A percentile compares a stretch with the other conserved stretches of the same genome.
Evolutionary conservation across 208 protist species (phyloP).

Genomic region (Strigomonas galati): DNA sequence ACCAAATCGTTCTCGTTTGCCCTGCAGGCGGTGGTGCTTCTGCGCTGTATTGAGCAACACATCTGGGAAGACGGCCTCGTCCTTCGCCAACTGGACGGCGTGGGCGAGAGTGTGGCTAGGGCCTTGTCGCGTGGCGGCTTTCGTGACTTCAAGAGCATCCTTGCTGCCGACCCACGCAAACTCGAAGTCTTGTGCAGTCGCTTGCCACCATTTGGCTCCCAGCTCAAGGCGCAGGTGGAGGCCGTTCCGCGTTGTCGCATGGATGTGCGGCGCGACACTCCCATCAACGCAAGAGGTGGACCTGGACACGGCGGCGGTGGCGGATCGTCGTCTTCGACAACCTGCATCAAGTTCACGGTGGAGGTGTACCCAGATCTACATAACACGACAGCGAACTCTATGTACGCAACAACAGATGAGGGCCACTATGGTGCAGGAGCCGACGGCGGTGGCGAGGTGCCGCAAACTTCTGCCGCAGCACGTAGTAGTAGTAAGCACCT

Average conservation of each 20-base stretch:
- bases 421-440: no score
- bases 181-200: constrained; percentile 66
- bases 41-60: constrained; percentile 66
- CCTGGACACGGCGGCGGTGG: no score
- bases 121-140: constrained; percentile 46
- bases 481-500: no score
- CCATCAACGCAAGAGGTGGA: neutral
- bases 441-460: no score
- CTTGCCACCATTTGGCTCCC: constrained; percentile 67
- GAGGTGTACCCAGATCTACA: neutral
- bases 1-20: constrained; percentile 42
- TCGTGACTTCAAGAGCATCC: constrained; percentile 35
- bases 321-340: neutral
- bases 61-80: constrained; percentile 72
- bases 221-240: constrained; percentile 33
- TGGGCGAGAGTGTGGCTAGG: constrained; percentile 52
- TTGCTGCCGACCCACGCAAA: constrained; percentile 34
- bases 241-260: constrained; percentile 25
- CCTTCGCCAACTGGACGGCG: constrained; percentile 66
- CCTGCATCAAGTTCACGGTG: neutral
- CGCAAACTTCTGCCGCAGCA: neutral
- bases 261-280: neutral
- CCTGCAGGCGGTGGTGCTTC: constrained; percentile 41
- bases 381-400: no score
- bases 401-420: no score